Base-by-base conservation (phyloP, 176 grass and related monocot species). In the Secale cereale region DNA sequence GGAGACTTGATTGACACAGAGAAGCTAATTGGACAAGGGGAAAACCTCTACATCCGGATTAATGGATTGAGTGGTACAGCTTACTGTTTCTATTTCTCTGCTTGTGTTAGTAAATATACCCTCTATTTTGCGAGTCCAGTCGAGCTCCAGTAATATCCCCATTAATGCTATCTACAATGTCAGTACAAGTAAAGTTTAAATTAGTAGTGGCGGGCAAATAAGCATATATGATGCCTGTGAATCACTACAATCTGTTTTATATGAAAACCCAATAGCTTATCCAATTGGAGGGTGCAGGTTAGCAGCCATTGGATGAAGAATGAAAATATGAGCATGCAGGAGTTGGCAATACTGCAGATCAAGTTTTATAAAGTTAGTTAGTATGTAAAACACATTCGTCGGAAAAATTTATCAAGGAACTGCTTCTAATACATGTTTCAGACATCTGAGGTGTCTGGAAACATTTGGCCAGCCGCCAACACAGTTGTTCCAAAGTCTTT, bases 21-120 rank as follows among this genome's bases (percentile, higher is more conserved):
- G 71, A 81, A 54, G 43, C 32, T 59, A 12, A 70, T 14, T 26
- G 36, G 11, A 14, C 19, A 74, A 17, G 83, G 65, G 4, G 82
- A 89, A 65, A 80, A 92, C 85, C 77, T 92, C 5, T 89, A 89
- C 36, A 60, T 92, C 10, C 76, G 76, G 31, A 39, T 92, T 45
- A 74, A 83, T 1, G 10, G 20, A 12, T 61, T 83, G 22, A 41
- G 77, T 59, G 86, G 86, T 88, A 91, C 7, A 65, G 6, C 41
- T 20, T 61, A 27, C 61, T 45, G 23, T 37, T 60, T 78, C 7
- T 62, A 1, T 61, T 26, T 78, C 25, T 79, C 36, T 26, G 13
- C 72, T 60, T 78, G 20, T 7, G 6, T 25, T 9, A 26, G 22
- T 60, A 37, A 12, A 78, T 59, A 35, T 56, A 2, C n/a, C 19